A percentile compares a stretch with the other conserved stretches of the same genome.
phyloP scores from a whole-genome alignment of 257 asterid genomes.

The Lavandula angustifolia region DNA sequence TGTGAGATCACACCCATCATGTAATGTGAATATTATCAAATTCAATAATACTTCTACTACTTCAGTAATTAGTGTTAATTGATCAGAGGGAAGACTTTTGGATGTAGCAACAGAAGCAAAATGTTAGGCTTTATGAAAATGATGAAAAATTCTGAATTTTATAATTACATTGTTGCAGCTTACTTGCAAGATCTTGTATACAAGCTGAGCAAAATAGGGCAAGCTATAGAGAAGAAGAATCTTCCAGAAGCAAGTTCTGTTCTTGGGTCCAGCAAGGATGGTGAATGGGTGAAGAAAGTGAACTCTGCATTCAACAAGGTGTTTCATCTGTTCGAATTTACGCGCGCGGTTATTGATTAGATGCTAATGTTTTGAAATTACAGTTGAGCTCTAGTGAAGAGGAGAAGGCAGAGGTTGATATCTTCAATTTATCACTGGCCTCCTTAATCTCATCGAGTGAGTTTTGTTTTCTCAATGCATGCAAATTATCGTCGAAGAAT shows the following conservation, averaged over 20 bases:
- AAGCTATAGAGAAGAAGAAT: constrained; percentile 83
- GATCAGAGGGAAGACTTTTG: too few species aligned
- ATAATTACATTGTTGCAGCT: constrained; percentile 46
- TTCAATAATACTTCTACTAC: too few species aligned
- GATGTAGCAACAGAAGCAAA: too few species aligned
- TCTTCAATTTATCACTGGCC: constrained; percentile 64
- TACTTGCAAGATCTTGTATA: constrained; percentile 86
- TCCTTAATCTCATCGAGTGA: constrained; percentile 77
- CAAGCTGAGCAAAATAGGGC: constrained; percentile 77
- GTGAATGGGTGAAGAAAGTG: constrained; percentile 74
- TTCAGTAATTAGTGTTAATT: too few species aligned
- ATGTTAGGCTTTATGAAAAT: neutral
- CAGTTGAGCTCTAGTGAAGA: constrained; percentile 88
- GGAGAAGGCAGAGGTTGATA: constrained; percentile 71
- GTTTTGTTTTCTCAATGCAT: neutral
- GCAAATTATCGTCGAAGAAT: neutral
- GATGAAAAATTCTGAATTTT: constrained; percentile 1
- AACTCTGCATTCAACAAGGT: constrained; percentile 85
- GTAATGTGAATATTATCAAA: too few species aligned
- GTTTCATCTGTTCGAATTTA: neutral
- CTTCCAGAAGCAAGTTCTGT: constrained; percentile 64
- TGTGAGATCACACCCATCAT: too few species aligned
- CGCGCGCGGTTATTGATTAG: too few species aligned
- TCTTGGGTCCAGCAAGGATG: constrained; percentile 68
- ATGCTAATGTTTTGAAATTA: constrained; percentile 7